These are phyloP conservation scores for Bocquillonia castaneifolia DNA, from an alignment of 441 rosid species.

Conservation along the genomic window DNA sequence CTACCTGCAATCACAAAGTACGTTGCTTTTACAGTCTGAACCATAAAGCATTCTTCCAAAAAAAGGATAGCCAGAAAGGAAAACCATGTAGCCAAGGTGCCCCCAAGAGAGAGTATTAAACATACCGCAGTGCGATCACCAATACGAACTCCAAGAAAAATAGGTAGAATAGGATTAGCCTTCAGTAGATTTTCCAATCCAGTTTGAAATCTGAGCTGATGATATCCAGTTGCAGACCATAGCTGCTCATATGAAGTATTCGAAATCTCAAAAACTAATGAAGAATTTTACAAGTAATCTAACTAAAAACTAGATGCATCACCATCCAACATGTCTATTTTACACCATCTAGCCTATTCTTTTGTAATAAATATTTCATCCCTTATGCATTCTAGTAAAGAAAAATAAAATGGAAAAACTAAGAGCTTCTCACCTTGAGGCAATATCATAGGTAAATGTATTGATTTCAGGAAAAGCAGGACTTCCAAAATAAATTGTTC, in stretches of 20 bases:
- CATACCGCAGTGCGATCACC: constrained; percentile 99
- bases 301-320: not conserved
- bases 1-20: constrained; percentile 50
- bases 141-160: constrained; percentile 95
- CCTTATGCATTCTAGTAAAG: not conserved
- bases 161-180: constrained; percentile 80
- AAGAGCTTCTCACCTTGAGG: constrained; percentile 47
- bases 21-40: constrained; percentile 18
- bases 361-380: not conserved
- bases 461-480: constrained; percentile 86
- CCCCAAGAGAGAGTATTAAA: constrained; percentile 18
- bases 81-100: constrained; percentile 4
- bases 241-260: constrained; percentile 46
- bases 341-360: constrained; percentile 3
- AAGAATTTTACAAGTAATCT: not conserved
- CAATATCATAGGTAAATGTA: constrained; percentile 80
- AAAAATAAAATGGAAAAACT: constrained; percentile 3
- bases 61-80: not conserved
- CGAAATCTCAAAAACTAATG: constrained; percentile 12
- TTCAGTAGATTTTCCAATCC: constrained; percentile 85
- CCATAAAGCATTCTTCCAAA: constrained; percentile 4
- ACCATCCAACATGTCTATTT: constrained; percentile 6
- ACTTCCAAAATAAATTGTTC: constrained; percentile 90
- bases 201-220: constrained; percentile 85
- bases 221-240: constrained; percentile 75